Evolutionary conservation across 768 basidiomycete genomes (phyloP).

Genomic region (Suillus subluteus): DNA sequence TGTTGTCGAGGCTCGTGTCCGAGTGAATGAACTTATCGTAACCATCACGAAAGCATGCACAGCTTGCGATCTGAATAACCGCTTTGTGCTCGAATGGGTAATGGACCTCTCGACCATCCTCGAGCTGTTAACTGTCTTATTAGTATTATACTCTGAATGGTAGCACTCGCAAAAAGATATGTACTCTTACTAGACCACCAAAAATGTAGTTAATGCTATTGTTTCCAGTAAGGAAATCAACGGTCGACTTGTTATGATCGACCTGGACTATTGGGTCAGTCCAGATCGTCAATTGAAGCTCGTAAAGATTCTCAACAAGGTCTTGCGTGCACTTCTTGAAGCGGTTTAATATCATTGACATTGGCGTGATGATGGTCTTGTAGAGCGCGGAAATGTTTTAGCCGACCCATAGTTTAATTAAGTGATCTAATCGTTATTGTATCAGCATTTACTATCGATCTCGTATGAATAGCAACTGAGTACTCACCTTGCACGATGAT

Average conservation of each 20-base stretch:
- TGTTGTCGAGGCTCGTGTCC: too few species aligned
- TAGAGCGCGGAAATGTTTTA: background rate
- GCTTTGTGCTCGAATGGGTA: too few species aligned
- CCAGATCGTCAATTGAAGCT: background rate
- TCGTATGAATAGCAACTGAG: too few species aligned
- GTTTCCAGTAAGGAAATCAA: background rate
- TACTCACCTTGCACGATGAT: background rate
- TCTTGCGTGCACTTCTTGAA: background rate
- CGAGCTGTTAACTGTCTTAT: too few species aligned
- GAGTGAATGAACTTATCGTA: too few species aligned
- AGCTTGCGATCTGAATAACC: too few species aligned
- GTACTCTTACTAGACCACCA: background rate
- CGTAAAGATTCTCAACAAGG: too few species aligned
- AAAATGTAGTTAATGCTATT: background rate
- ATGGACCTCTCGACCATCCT: too few species aligned
- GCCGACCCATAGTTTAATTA: background rate
- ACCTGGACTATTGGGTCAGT: background rate
- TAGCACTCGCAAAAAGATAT: background rate
- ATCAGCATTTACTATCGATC: background rate
- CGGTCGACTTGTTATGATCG: background rate
- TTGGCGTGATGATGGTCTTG: background rate
- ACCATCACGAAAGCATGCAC: too few species aligned
- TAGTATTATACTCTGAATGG: too few species aligned
- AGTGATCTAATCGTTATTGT: background rate
- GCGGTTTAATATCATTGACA: background rate